Base-by-base conservation (phyloP, 1,284 basidiomycete species). In the Sporisorium exsertum region DNA sequence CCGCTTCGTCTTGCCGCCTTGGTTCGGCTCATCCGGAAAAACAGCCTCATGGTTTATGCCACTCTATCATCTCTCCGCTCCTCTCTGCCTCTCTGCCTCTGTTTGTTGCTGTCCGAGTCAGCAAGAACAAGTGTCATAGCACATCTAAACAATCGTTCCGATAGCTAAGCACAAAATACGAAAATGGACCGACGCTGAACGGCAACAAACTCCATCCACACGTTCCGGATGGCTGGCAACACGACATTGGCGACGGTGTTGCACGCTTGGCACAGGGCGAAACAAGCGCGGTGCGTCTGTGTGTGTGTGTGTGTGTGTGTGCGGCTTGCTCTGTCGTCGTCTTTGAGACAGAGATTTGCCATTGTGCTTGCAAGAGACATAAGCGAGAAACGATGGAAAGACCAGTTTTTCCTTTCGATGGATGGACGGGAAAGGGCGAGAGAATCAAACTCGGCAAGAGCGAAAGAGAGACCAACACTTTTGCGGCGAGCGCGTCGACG, bases 401-500 rank as follows among this genome's bases (percentile, higher is more conserved):
- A 35, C 3, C 33, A 35, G 33, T 9, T 12, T 40, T 40, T n/a
- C n/a, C 42, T 8, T 43, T 26, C 15, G 26, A 49, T 26, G 45
- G 45, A 29, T 29, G 15, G 46, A 47, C 26, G 45, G 45, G 13
- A 26, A 46, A 46, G 45, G 24, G 4, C 13, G 43, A 8, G 8
- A 46, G 46, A 27, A 1, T 8, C 9, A 7, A 26, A 15, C 45
- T 26, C 45, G 45, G 46, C 46, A 27, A 47, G 45, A 22, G 22
- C 12, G 16, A 13, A 35, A 32, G 35, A 3, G 35, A 49, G 47
- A 49, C 47, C 47, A 49, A 49, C 46, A 49, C 46, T 49, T n/a
- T 27, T 27, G 15, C 15, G 3, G 5, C 26, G 26, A 27, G 27
- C 47, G 47, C 47, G 47, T 50, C 27, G 29, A 50, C 47, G 47